These are phyloP conservation scores for Arthrobotrys conoides DNA, from an alignment of 2,329 filamentous ascomycete genomes.

Conservation along the genomic window DNA sequence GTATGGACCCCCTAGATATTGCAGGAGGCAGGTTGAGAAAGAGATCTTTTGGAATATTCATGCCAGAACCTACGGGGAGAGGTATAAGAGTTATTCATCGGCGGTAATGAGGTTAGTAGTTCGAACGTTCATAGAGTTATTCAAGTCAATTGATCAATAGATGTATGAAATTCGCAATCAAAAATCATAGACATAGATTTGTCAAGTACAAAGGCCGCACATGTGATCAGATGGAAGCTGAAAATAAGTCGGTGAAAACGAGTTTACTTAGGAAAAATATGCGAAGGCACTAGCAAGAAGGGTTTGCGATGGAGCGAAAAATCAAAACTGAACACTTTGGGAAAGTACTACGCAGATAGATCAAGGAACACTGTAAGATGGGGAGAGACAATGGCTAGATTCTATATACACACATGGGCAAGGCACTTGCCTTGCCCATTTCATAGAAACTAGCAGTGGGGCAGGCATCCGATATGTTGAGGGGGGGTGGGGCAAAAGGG, in stretches of 20 bases:
- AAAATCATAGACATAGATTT: too few relatives aligned
- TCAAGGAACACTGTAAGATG: too few relatives aligned
- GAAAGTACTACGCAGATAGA: too few relatives aligned
- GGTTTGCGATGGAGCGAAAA: too few relatives aligned
- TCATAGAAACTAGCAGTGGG: not conserved
- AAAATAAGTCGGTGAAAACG: too few relatives aligned
- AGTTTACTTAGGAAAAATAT: too few relatives aligned
- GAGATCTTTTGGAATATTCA: conserved; percentile 33
- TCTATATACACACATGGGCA: not conserved
- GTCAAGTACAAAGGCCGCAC: too few relatives aligned
- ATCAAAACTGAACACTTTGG: too few relatives aligned
- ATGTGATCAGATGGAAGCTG: too few relatives aligned
- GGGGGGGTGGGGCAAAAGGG: not conserved
- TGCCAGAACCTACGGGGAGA: conserved; percentile 33
- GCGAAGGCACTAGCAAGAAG: too few relatives aligned
- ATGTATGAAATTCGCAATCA: not conserved
- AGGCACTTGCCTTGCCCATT: not conserved
- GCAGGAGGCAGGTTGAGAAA: conserved; percentile 45
- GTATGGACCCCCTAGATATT: conserved; percentile 31
- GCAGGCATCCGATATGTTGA: not conserved
- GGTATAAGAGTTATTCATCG: conserved; percentile 46
- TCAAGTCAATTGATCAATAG: not conserved
- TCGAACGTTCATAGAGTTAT: not conserved
- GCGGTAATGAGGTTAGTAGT: not conserved
- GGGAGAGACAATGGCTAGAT: not conserved